Evolutionary conservation across 1,284 basidiomycete genomes (phyloP).

Genomic region (Ceratorhiza oryzae-sativae): DNA sequence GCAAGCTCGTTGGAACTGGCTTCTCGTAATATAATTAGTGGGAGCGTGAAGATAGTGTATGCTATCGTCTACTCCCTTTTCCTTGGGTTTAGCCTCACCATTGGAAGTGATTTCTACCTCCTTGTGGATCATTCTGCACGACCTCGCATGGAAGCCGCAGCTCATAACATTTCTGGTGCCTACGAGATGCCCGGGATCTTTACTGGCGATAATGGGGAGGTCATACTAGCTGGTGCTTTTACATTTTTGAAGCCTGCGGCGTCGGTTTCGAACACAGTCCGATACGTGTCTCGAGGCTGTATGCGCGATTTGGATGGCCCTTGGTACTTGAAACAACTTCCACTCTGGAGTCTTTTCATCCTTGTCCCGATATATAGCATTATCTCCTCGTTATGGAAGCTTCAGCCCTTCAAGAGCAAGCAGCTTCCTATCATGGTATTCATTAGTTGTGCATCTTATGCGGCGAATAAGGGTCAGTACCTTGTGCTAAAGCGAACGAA

Average conservation of each 20-base stretch:
- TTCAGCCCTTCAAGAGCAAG: slow-evolving; percentile 73
- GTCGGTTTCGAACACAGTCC: slow-evolving; percentile 7
- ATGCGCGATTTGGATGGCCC: slow-evolving; percentile 67
- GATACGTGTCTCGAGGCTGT: slow-evolving; percentile 58
- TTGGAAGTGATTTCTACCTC: slow-evolving; percentile 85
- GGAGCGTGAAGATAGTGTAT: slow-evolving; percentile 90
- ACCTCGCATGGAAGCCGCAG: slow-evolving; percentile 59
- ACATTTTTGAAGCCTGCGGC: slow-evolving; percentile 28
- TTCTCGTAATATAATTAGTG: slow-evolving; percentile 86
- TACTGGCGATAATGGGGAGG: slow-evolving; percentile 10
- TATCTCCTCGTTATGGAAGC: slow-evolving; percentile 74
- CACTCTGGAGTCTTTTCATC: slow-evolving; percentile 75
- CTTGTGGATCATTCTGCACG: slow-evolving; percentile 72
- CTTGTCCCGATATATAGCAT: slow-evolving; percentile 85
- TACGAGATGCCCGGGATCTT: slow-evolving; percentile 25
- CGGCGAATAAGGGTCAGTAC: slow-evolving; percentile 46
- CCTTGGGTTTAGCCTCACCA: slow-evolving; percentile 87
- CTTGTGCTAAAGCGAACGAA: slow-evolving; percentile 38
- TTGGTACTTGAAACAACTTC: slow-evolving; percentile 83
- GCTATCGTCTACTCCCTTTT: slow-evolving; percentile 90
- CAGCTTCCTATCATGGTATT: slow-evolving; percentile 84
- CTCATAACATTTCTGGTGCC: slow-evolving; percentile 46
- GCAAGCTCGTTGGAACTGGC: slow-evolving; percentile 86
- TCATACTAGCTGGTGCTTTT: slow-evolving; percentile 30
- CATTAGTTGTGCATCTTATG: slow-evolving; percentile 80